Evolutionary conservation across 495 filamentous ascomycete species (phyloP).

Genomic region (Trichoderma asperelloides): DNA sequence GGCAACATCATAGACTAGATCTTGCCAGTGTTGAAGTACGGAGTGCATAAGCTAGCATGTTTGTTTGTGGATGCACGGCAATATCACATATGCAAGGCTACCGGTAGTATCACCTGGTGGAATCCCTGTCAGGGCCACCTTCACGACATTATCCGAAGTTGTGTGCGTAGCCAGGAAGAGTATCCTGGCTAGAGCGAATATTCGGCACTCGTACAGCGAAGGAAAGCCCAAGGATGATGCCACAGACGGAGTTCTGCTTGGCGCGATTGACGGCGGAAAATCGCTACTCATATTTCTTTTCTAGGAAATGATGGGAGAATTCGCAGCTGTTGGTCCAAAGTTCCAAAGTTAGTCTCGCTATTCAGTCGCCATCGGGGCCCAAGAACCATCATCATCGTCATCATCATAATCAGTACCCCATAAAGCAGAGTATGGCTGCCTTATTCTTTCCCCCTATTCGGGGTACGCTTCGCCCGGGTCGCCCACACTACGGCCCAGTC

Average conservation of each 20-base stretch:
- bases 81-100: slow-evolving; percentile 8
- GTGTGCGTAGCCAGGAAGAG: neutral
- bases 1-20: neutral
- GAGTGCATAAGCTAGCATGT: neutral
- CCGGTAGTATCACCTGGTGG: neutral
- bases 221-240: neutral
- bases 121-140: neutral
- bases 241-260: neutral
- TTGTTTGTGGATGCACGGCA: slow-evolving; percentile 5
- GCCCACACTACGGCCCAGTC: neutral
- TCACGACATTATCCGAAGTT: slow-evolving; percentile 5
- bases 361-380: neutral
- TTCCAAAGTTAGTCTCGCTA: neutral
- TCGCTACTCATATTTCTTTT: neutral
- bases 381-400: neutral
- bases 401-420: neutral
- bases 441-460: neutral
- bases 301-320: neutral
- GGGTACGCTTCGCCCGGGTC: neutral
- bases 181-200: neutral
- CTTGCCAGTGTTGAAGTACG: no score
- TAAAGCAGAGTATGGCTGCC: neutral
- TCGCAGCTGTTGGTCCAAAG: neutral
- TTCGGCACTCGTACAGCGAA: neutral
- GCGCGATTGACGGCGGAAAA: neutral